Conservation (phyloP, 2,329 filamentous ascomycete species). For the Microcera coccophila region DNA sequence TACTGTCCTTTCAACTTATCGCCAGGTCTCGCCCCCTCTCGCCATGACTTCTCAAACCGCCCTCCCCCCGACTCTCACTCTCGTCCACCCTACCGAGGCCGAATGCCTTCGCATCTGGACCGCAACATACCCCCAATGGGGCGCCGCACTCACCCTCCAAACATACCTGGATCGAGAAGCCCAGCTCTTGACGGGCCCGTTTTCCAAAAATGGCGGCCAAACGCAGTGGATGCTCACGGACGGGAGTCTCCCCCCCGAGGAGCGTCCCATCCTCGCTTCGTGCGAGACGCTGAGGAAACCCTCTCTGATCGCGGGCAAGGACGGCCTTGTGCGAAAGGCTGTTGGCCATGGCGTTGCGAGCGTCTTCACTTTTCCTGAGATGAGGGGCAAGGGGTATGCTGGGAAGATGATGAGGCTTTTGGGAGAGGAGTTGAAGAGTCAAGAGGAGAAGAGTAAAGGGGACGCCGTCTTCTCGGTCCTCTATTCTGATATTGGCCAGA, state of each 20-base stretch:
- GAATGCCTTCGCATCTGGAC: conserved; percentile 55
- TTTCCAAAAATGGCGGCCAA: conserved; percentile 56
- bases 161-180: conserved; percentile 59
- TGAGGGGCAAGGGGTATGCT: conserved; percentile 72
- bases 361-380: conserved; percentile 68
- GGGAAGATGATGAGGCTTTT: conserved; percentile 69
- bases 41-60: conserved; percentile 18
- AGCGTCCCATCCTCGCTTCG: conserved; percentile 55
- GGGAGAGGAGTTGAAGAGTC: conserved; percentile 37
- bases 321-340: conserved; percentile 45
- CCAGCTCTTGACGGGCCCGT: conserved; percentile 53
- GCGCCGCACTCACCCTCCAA: conserved; percentile 48
- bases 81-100: conserved; percentile 53
- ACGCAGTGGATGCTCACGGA: conserved; percentile 63
- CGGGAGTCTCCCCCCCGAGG: conserved; percentile 30
- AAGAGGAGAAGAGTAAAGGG: conserved; percentile 25
- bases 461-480: conserved; percentile 66
- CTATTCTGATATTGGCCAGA: conserved; percentile 81
- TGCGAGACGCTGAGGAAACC: conserved; percentile 63
- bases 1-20: too few relatives aligned
- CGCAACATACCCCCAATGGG: conserved; percentile 56
- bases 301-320: conserved; percentile 43
- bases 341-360: conserved; percentile 72
- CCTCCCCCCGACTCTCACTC: conserved; percentile 29
- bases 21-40: not conserved